Conservation (phyloP, 352 stramenopile species). For the Globisporangium okanoganense region DNA sequence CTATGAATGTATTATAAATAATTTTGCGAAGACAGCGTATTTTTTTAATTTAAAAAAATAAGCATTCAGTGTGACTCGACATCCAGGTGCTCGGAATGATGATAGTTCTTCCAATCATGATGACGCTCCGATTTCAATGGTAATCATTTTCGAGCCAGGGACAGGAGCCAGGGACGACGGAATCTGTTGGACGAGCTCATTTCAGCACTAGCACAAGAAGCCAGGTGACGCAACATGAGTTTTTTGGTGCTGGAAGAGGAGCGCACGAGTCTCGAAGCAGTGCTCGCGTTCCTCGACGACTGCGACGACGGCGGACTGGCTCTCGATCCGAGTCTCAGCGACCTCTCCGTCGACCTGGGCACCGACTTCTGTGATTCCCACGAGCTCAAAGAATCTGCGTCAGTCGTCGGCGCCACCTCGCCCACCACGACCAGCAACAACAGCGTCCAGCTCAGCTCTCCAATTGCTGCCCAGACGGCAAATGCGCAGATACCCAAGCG, state of each 20-base stretch:
- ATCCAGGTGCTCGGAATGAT: no score
- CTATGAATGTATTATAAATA: no score
- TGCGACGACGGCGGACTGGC: slow-evolving; percentile 4
- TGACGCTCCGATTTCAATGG: background rate
- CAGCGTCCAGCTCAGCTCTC: background rate
- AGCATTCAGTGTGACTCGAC: no score
- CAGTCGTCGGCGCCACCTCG: no score
- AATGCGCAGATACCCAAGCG: background rate
- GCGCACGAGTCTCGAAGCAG: slow-evolving; percentile 13
- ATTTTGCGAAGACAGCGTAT: no score
- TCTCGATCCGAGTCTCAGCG: background rate
- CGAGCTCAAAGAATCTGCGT: background rate
- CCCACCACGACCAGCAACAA: no score
- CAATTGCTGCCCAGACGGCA: background rate
- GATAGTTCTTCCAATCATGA: no score
- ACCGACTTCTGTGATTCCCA: background rate
- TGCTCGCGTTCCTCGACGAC: slow-evolving; percentile 20
- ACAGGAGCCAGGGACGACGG: no score
- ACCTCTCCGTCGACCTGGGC: background rate
- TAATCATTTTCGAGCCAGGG: no score
- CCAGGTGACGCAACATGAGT: slow-evolving; percentile 4
- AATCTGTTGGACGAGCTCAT: background rate
- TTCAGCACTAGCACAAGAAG: background rate
- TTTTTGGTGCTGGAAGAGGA: slow-evolving; percentile 14
- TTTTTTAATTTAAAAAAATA: no score